These are phyloP conservation scores for Phyllosticta citrichinensis DNA, from an alignment of 2,329 filamentous ascomycete species.

Conservation along the genomic window DNA sequence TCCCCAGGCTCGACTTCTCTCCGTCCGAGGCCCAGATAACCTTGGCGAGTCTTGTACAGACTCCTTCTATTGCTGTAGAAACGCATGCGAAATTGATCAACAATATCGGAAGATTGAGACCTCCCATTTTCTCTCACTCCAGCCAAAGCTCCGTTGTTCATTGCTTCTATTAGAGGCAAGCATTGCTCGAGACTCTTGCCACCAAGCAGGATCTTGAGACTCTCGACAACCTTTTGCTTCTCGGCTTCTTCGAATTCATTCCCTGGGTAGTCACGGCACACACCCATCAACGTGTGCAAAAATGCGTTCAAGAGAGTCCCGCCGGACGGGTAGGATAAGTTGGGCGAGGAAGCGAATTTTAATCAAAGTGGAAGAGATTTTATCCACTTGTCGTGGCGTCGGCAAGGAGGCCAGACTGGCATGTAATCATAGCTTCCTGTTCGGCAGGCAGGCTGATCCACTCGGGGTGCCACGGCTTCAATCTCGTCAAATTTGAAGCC, in stretches of 20 bases:
- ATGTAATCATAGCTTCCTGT: neutral
- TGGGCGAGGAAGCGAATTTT: neutral
- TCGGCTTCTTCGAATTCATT: too few relatives aligned
- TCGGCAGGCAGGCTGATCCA: neutral
- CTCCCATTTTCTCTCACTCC: too few relatives aligned
- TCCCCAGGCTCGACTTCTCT: constrained; percentile 14
- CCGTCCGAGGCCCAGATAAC: constrained; percentile 18
- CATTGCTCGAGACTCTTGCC: too few relatives aligned
- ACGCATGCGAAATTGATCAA: too few relatives aligned
- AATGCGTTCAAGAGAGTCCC: neutral
- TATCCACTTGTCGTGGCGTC: neutral
- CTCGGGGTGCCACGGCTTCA: neutral
- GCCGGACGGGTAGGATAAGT: neutral
- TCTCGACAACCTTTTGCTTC: too few relatives aligned
- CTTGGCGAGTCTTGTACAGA: constrained; percentile 16
- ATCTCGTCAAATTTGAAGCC: neutral
- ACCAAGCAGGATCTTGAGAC: too few relatives aligned
- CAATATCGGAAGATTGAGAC: too few relatives aligned
- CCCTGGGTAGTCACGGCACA: too few relatives aligned
- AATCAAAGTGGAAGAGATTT: neutral
- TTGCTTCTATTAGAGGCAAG: too few relatives aligned
- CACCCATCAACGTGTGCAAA: neutral
- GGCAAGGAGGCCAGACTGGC: neutral
- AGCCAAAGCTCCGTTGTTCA: too few relatives aligned
- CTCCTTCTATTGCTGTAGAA: constrained; percentile 12